phyloP scores from a whole-genome alignment of 768 basidiomycete genomes.

The Suillus plorans region DNA sequence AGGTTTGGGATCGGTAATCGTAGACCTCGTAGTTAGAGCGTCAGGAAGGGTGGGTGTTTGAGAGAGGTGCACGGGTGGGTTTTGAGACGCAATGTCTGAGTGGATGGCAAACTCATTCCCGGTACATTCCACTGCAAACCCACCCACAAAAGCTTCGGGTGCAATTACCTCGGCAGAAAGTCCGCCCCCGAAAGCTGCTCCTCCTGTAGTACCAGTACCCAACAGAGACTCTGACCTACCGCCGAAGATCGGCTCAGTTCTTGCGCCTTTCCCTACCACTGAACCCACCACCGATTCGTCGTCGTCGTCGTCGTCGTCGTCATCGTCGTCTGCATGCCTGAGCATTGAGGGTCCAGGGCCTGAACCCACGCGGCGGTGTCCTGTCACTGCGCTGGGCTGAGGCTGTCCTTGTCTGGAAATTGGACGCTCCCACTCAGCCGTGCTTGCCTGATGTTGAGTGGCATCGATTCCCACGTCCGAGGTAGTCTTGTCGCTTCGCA shows the following conservation, averaged over 20 bases:
- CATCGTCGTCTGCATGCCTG: not conserved
- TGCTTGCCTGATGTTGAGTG: not conserved
- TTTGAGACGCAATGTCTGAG: not conserved
- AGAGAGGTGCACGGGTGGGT: conserved; percentile 13
- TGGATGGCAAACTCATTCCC: not conserved
- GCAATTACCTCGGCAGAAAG: not conserved
- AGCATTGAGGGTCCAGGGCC: conserved; percentile 10
- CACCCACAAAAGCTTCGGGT: not conserved
- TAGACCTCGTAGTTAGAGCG: not conserved
- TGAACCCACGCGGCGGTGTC: not conserved
- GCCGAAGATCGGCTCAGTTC: not conserved
- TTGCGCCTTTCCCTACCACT: not conserved
- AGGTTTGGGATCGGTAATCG: not conserved
- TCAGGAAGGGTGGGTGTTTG: conserved; percentile 11
- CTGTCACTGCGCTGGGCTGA: conserved; percentile 1
- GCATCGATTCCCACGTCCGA: conserved; percentile 25
- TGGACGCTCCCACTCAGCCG: conserved; percentile 3
- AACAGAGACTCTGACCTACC: not conserved
- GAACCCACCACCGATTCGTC: not conserved
- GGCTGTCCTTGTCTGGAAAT: conserved; percentile 10
- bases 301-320: not conserved
- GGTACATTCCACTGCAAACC: conserved; percentile 3
- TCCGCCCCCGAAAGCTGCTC: not conserved
- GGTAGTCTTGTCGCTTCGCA: conserved; percentile 17
- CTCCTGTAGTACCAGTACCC: not conserved